Evolutionary conservation across 345 rosid genomes (phyloP).

Genomic region (Camelina sativa): DNA sequence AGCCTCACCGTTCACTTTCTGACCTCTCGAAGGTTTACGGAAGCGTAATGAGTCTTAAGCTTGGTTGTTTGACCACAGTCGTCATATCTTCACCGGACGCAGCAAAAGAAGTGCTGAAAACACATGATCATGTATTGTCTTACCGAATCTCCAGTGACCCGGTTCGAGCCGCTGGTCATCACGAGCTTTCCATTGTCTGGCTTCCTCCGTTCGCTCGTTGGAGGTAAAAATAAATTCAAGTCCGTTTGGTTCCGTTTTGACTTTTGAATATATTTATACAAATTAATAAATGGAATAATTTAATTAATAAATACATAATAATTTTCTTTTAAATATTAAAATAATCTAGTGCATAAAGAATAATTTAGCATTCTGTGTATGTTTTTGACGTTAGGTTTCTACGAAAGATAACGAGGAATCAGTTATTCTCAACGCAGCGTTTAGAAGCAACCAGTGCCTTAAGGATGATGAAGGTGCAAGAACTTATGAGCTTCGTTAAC

Average conservation of each 20-base stretch:
- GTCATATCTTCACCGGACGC: conserved; percentile 48
- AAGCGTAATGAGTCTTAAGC: conserved; percentile 48
- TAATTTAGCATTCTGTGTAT: not conserved
- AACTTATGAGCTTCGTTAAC: conserved; percentile 34
- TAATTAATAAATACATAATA: no score
- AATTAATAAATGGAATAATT: not conserved
- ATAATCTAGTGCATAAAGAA: no score
- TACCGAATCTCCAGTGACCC: conserved; percentile 42
- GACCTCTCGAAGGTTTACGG: conserved; percentile 50
- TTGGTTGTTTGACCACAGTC: conserved; percentile 48
- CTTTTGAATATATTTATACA: not conserved
- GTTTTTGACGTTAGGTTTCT: conserved; percentile 28
- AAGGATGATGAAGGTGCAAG: conserved; percentile 34
- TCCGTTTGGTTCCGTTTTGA: not conserved
- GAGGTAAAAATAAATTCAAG: conserved; percentile 36
- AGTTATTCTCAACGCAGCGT: conserved; percentile 45
- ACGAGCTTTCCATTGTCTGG: conserved; percentile 44
- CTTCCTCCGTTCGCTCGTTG: conserved; percentile 48
- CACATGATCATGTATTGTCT: conserved; percentile 46
- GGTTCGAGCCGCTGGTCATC: conserved; percentile 41
- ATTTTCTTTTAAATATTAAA: no score
- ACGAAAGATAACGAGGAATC: conserved; percentile 43
- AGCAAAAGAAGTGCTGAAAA: conserved; percentile 54
- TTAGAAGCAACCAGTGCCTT: conserved; percentile 44
- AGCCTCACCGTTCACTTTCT: conserved; percentile 46